Base-by-base conservation (phyloP, 169 alveolate genomes). In the Plasmodium knowlesi region DNA sequence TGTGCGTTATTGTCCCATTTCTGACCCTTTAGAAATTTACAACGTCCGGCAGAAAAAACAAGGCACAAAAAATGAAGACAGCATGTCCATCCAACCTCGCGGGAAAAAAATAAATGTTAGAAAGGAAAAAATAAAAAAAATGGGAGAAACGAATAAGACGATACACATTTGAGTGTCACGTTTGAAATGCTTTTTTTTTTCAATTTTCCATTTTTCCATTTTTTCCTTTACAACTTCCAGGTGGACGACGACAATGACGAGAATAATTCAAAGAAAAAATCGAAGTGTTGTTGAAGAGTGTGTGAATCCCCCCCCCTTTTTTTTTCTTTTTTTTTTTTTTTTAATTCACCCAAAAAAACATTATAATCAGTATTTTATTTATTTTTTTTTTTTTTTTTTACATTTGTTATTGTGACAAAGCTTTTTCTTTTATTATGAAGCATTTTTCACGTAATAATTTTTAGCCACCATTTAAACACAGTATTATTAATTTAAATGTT, bases 41-140 rank as follows among this genome's bases (percentile, higher is more conserved):
- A 90, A 90, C 73, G 94, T 90, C 16, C 71, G 91, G 41, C 94
- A 90, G 83, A 90, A 90, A 81, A 90, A 90, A 6, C 94, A 90
- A 81, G 83, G 84, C 70, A 67, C 94, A 10, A 81, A 57, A 90
- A 90, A 72, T 67, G 94, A 90, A 80, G 94, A 90, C 57, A 90
- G 61, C 83, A 30, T 90, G 74, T 61, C 90, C n/a, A 81, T 90
- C 32, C 94, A 90, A 43, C 94, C 94, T n/a, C 30, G 94, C 50
- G 94, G 94, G 50, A 90, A 90, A 80, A 90, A 90, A 81, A 90
- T 90, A 41, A 90, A 90, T 70, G 94, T 90, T 22, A 37, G 3
- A 39, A 71, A 43, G 82, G 82, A 88, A 57, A 78, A 37, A 57
- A 67, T 67, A 67, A 67, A 67, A 25, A n/a, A 67, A 67, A 22